Percentiles rank a stretch among this genome's conserved stretches.
Evolutionary conservation across 805 yeast species (phyloP).

Genomic region (Lachancea meyersii): DNA sequence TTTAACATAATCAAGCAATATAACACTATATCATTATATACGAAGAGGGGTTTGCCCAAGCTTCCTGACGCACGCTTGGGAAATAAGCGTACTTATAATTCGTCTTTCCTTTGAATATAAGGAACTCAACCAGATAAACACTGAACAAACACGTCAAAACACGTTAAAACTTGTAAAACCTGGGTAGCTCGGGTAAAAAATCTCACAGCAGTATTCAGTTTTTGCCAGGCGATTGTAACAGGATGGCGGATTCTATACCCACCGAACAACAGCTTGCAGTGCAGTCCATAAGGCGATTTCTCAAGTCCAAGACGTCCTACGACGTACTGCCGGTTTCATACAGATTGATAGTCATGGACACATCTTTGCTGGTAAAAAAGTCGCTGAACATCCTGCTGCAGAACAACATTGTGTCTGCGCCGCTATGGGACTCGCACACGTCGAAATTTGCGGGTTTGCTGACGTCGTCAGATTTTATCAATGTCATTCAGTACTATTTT

Average conservation of each 20-base stretch:
- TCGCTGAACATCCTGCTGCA: constrained; percentile 84
- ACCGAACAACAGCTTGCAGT: constrained; percentile 70
- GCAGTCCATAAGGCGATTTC: constrained; percentile 73
- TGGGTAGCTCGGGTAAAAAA: too few relatives aligned
- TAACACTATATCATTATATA: neutral
- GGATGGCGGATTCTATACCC: constrained; percentile 28
- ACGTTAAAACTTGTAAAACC: too few relatives aligned
- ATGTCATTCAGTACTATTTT: constrained; percentile 89
- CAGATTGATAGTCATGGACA: constrained; percentile 86
- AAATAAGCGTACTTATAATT: neutral
- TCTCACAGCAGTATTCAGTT: neutral
- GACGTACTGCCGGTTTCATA: constrained; percentile 96
- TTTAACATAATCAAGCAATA: too few relatives aligned
- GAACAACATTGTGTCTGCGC: constrained; percentile 93
- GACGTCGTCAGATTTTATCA: constrained; percentile 87
- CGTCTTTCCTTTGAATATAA: neutral
- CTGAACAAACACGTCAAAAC: neutral
- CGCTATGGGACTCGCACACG: constrained; percentile 87
- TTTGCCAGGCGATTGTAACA: too few relatives aligned
- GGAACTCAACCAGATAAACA: neutral
- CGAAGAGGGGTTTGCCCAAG: neutral
- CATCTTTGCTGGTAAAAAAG: constrained; percentile 82
- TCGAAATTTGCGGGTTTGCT: constrained; percentile 90
- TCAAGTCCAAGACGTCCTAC: constrained; percentile 87
- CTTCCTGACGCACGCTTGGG: neutral